These are phyloP conservation scores for Boletales sp. DNA, from an alignment of 768 basidiomycete species.

Conservation along the genomic window DNA sequence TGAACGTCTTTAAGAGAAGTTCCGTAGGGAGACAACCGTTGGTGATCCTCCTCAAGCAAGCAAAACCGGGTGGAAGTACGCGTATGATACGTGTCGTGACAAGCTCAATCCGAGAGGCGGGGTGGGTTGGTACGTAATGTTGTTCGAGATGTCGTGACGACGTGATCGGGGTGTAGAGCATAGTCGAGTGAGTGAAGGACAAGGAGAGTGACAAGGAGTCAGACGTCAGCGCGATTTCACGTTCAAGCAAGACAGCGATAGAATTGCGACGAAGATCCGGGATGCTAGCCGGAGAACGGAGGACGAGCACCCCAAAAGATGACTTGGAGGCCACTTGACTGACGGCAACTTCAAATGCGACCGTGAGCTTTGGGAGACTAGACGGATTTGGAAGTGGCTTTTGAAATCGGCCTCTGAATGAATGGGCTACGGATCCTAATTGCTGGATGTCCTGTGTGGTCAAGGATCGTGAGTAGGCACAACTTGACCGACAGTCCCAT, in stretches of 20 bases:
- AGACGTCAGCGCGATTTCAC: slow-evolving; percentile 11
- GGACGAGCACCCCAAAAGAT: slow-evolving; percentile 9
- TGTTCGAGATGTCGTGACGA: background rate
- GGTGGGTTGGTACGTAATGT: background rate
- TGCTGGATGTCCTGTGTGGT: slow-evolving; percentile 19
- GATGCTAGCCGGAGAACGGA: slow-evolving; percentile 6
- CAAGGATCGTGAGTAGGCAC: background rate
- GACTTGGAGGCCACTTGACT: slow-evolving; percentile 4
- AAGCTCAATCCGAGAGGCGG: slow-evolving; percentile 12
- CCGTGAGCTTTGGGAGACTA: slow-evolving; percentile 17
- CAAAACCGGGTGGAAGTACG: slow-evolving; percentile 7
- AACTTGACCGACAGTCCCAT: background rate
- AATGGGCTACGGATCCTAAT: slow-evolving; percentile 8
- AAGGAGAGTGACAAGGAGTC: slow-evolving; percentile 16
- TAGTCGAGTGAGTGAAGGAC: slow-evolving; percentile 22
- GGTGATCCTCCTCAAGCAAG: background rate
- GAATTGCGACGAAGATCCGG: slow-evolving; percentile 4
- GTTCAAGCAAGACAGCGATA: slow-evolving; percentile 12
- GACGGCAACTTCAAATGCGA: slow-evolving; percentile 19
- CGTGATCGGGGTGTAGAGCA: slow-evolving; percentile 10
- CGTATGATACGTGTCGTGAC: slow-evolving; percentile 21
- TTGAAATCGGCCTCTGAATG: slow-evolving; percentile 1
- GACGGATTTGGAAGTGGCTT: slow-evolving; percentile 8
- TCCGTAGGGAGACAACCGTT: slow-evolving; percentile 17
- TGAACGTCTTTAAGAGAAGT: slow-evolving; percentile 19